Evolutionary conservation across 257 asterid genomes (phyloP), one percentile per base, ranked within the genome.

Genomic region (Nicotiana obtusifolia): DNA sequence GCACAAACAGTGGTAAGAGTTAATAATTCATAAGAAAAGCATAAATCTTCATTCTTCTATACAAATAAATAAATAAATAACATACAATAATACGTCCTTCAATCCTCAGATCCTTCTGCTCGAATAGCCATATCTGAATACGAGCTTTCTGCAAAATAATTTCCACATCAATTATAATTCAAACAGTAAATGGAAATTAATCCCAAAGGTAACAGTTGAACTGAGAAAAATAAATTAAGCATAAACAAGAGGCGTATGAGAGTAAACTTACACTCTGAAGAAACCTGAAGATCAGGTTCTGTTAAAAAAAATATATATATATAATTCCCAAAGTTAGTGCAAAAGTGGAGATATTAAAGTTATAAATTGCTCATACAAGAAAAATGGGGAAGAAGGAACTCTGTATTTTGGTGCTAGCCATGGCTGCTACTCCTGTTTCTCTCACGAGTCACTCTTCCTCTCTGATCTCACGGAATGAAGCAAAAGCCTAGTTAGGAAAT

Each of bases 231-330:
- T 5, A 16, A 30, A 68, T 14, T 17, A 73, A 41, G 17, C 79
- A 47, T 19, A 10, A 76, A 28, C 10, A 76, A 28, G 66, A 14
- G n/a, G 33, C 47, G 17, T 41, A 15, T 13, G 1, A 9, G 7
- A 33, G 64, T 3, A 20, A 47, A 81, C 93, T 86, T 87, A 91
- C 95, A 67, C 92, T 90, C 52, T 90, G 92, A 81, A 90, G 94
- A 86, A 90, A 90, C 81, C 92, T 90, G 91, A 90, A 90, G 49
- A 90, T 90, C 82, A 87, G 92, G 84, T 90, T 90, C 93, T 90
- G 91, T 81, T 82, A 64, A 16, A 52, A 47, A 60, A 4, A 7
- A 4, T 19, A 14, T 15, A 17, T n/a, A n/a, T n/a, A n/a, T n/a
- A n/a, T n/a, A 3, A 14, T 28, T 75, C 10, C 26, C 28, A 35